phyloP scores from a whole-genome alignment of 1,284 basidiomycete species.

The Puccinia horiana region DNA sequence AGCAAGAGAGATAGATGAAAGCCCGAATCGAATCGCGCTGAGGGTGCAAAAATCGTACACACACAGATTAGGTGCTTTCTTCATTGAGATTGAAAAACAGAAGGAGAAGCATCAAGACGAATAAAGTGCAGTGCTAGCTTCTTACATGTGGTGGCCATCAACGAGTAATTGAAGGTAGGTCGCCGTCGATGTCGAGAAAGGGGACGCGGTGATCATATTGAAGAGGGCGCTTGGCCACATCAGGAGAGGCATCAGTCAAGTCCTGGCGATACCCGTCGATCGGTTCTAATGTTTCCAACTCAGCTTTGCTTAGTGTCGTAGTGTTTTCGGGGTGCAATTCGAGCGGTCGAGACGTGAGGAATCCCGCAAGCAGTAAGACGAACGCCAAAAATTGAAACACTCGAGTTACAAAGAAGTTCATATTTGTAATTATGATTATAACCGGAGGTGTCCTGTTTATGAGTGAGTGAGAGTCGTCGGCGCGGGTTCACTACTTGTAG shows the following conservation, averaged over 20 bases:
- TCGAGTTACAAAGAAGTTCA: background rate
- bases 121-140: too few relatives aligned
- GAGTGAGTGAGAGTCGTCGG: background rate
- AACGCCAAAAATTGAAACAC: background rate
- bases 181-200: background rate
- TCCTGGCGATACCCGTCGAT: background rate
- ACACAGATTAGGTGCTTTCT: background rate
- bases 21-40: background rate
- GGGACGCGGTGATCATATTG: background rate
- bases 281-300: background rate
- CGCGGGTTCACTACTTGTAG: too few relatives aligned
- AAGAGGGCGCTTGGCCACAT: background rate
- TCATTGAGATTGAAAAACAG: background rate
- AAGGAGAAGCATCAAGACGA: background rate
- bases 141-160: too few relatives aligned
- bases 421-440: too few relatives aligned
- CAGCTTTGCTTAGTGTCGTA: background rate
- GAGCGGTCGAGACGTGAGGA: background rate
- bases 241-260: background rate
- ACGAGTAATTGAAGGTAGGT: too few relatives aligned
- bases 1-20: background rate
- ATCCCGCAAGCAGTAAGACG: background rate
- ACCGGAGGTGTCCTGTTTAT: background rate
- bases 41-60: background rate
- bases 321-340: background rate